Evolutionary conservation across 2,329 filamentous ascomycete species (phyloP).

Genomic region (Neopestalotiopsis rosae): DNA sequence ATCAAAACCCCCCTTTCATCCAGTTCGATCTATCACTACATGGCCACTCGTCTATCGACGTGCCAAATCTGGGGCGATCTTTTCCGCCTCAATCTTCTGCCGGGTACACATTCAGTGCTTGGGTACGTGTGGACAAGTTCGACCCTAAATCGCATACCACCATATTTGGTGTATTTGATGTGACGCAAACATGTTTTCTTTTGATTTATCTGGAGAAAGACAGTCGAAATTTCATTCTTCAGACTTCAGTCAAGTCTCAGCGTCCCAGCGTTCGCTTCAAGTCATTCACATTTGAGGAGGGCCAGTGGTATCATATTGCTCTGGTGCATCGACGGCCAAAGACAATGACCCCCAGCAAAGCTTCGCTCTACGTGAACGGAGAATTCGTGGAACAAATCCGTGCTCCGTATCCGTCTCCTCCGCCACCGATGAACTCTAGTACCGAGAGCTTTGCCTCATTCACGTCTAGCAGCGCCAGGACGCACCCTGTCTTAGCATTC

Average conservation of each 20-base stretch:
- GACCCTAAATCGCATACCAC: slow-evolving; percentile 89
- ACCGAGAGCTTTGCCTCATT: slow-evolving; percentile 75
- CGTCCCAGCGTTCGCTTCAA: slow-evolving; percentile 95
- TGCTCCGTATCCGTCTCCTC: slow-evolving; percentile 82
- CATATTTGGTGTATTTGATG: slow-evolving; percentile 92
- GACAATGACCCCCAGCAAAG: slow-evolving; percentile 77
- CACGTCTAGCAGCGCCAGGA: slow-evolving; percentile 60
- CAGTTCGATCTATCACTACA: slow-evolving; percentile 91
- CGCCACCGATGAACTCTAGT: slow-evolving; percentile 66
- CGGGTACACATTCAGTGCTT: slow-evolving; percentile 92
- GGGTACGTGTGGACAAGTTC: slow-evolving; percentile 88
- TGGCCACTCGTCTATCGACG: slow-evolving; percentile 88
- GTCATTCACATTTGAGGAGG: slow-evolving; percentile 74
- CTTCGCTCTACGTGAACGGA: slow-evolving; percentile 88
- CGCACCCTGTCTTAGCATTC: slow-evolving; percentile 84
- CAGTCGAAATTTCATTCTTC: slow-evolving; percentile 90
- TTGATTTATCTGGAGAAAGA: slow-evolving; percentile 94
- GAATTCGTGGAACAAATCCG: slow-evolving; percentile 93
- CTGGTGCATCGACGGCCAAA: slow-evolving; percentile 83
- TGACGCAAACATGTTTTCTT: slow-evolving; percentile 90
- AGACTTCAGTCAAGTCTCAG: slow-evolving; percentile 87
- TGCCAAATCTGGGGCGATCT: slow-evolving; percentile 80
- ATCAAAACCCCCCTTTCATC: slow-evolving; percentile 81
- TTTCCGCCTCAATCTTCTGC: slow-evolving; percentile 81
- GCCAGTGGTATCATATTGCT: slow-evolving; percentile 91